phyloP scores from a whole-genome alignment of 106 monocot species.

The Platanthera zijinensis region DNA sequence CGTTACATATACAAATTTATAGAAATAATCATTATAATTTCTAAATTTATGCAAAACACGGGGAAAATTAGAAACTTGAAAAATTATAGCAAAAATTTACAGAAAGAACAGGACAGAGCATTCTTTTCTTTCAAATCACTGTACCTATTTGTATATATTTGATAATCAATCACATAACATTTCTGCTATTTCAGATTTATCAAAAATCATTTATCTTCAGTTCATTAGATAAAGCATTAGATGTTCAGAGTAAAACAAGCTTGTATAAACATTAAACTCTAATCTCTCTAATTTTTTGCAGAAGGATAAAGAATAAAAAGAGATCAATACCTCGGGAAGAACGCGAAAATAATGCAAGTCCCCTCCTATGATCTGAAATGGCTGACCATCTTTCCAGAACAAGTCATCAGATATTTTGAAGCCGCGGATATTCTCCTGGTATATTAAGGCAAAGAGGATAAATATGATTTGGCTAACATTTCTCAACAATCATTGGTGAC shows the following conservation, averaged over 20 bases:
- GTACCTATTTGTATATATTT: background rate
- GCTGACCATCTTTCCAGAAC: constrained; percentile 71
- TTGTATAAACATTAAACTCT: background rate
- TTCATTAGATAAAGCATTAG: background rate
- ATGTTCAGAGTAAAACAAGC: background rate
- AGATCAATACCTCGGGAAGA: constrained; percentile 51
- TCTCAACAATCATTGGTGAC: background rate
- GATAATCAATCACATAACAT: background rate
- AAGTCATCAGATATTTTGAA: constrained; percentile 71
- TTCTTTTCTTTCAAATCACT: background rate
- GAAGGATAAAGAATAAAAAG: background rate
- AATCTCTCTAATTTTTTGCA: background rate
- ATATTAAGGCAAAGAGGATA: background rate
- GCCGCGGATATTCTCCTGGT: constrained; percentile 22
- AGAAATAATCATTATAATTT: constrained; percentile 1
- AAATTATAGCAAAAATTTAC: background rate
- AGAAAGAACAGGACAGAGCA: background rate
- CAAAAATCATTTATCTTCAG: background rate
- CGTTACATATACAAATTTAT: background rate
- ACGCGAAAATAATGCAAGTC: constrained; percentile 94
- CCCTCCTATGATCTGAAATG: constrained; percentile 85
- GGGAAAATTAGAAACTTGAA: background rate
- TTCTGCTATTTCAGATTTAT: background rate
- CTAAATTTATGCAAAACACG: background rate
- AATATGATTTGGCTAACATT: background rate